These are phyloP conservation scores for Clarireedia paspali DNA, from an alignment of 2,329 filamentous ascomycete species.

Conservation along the genomic window DNA sequence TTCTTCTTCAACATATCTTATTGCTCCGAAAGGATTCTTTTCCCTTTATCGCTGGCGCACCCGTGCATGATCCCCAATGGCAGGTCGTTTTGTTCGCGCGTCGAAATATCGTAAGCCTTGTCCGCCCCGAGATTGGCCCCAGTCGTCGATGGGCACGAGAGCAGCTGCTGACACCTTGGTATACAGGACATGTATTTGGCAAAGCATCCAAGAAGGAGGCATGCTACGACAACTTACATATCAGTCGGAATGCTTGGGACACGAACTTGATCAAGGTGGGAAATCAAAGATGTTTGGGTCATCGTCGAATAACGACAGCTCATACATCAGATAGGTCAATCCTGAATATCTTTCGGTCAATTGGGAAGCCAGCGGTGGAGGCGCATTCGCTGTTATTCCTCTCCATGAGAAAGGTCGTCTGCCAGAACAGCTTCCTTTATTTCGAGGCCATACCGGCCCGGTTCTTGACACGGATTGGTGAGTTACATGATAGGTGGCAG, in stretches of 20 bases:
- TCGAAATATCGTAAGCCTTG: slow-evolving; percentile 60
- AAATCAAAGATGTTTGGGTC: not conserved
- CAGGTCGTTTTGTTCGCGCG: slow-evolving; percentile 64
- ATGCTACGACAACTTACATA: slow-evolving; percentile 96
- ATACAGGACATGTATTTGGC: slow-evolving; percentile 91
- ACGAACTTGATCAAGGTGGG: slow-evolving; percentile 92
- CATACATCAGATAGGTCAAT: slow-evolving; percentile 59
- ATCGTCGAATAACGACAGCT: slow-evolving; percentile 11
- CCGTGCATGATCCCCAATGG: slow-evolving; percentile 39
- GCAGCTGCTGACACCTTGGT: slow-evolving; percentile 17
- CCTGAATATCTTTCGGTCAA: slow-evolving; percentile 95
- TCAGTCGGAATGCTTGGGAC: slow-evolving; percentile 98
- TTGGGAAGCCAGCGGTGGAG: slow-evolving; percentile 94
- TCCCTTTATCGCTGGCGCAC: not conserved
- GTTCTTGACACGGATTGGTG: slow-evolving; percentile 97
- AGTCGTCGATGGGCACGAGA: slow-evolving; percentile 16
- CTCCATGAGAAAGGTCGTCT: slow-evolving; percentile 82
- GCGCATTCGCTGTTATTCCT: slow-evolving; percentile 94
- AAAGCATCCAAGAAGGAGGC: slow-evolving; percentile 92
- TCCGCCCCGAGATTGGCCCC: not conserved
- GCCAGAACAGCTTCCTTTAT: slow-evolving; percentile 88
- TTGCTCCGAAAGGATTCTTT: not conserved
- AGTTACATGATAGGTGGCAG: slow-evolving; percentile 22
- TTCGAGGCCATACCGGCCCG: slow-evolving; percentile 89
- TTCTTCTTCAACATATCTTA: slow-evolving; percentile 11